Conservation (phyloP, 2,329 filamentous ascomycete species). For the Ambrosiella beaveri region DNA sequence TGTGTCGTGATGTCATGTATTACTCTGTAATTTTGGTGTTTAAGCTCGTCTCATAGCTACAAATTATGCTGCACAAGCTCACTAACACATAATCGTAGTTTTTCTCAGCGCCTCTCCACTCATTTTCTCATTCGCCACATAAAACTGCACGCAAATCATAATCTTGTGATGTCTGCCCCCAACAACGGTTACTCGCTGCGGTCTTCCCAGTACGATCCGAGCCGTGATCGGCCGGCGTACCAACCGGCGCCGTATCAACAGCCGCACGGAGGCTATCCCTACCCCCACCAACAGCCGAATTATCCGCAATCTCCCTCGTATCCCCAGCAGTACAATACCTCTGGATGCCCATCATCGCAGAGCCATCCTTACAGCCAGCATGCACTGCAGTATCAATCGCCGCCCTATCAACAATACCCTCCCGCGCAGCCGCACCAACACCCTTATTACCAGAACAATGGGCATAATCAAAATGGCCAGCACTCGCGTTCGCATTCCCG, state of each 20-base stretch:
- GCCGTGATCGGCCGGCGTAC: not conserved
- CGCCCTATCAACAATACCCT: not conserved
- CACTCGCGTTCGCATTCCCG: constrained; percentile 13
- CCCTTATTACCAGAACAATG: constrained; percentile 2
- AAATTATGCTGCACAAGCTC: not conserved
- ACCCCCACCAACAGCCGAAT: not conserved
- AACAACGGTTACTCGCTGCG: not conserved
- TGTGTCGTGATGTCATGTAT: too few relatives aligned
- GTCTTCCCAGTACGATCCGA: not conserved
- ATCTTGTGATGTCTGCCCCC: not conserved
- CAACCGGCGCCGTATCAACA: not conserved
- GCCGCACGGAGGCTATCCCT: not conserved
- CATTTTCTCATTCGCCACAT: not conserved
- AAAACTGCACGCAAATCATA: not conserved
- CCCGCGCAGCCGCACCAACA: not conserved
- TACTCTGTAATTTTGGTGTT: too few relatives aligned
- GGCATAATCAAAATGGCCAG: constrained; percentile 6
- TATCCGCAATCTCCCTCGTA: not conserved
- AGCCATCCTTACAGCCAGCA: not conserved
- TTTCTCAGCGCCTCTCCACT: too few relatives aligned
- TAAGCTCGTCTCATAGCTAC: not conserved
- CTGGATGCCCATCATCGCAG: not conserved
- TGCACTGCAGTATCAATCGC: not conserved
- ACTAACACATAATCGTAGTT: not conserved
- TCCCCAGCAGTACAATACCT: not conserved